Evolutionary conservation across 441 rosid species (phyloP), one percentile per base, ranked within the genome.

Genomic region (Dalechampia spathulata): DNA sequence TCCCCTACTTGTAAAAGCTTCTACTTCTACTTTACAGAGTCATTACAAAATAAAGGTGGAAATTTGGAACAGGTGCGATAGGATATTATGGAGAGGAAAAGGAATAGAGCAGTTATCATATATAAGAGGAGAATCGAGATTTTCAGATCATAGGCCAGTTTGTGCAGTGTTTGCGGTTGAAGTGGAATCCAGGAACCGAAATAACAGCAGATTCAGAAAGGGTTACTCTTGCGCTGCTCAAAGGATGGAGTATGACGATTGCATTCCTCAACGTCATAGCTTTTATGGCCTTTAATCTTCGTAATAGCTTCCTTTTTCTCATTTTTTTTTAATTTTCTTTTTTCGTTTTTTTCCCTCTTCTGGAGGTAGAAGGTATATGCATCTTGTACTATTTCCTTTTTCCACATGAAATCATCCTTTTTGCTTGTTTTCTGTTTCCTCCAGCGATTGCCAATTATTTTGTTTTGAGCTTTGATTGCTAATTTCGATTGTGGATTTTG

Each of bases 41-140:
- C n/a, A n/a, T n/a, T n/a, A n/a, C n/a, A n/a, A n/a, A n/a, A n/a
- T n/a, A n/a, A n/a, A n/a, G n/a, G n/a, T n/a, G n/a, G n/a, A n/a
- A n/a, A n/a, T n/a, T n/a, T n/a, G n/a, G n/a, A n/a, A n/a, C 80
- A 92, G 99, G 99, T 92, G 97, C 53, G 97, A 92, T 37, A 59
- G 99, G 74, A 85, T 92, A 65, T 38, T 92, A 13, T 92, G 99
- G 99, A 67, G 70, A 1, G 97, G 99, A 20, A 64, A 68, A 44
- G 90, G 97, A 47, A 85, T 89, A 15, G 85, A 85, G 39, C 97
- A 89, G 21, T 55, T 85, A 41, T 79, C 88, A 0, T 92, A 92
- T 55, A 58, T 78, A 0, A 75, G 99, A 1, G 92, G 82, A 2
- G 99, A 89, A 55, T 89, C 97, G 0, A 78, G 90, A 71, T 85